Conservation (phyloP, 129 eudicot genomes). For the Centaurea solstitialis region DNA sequence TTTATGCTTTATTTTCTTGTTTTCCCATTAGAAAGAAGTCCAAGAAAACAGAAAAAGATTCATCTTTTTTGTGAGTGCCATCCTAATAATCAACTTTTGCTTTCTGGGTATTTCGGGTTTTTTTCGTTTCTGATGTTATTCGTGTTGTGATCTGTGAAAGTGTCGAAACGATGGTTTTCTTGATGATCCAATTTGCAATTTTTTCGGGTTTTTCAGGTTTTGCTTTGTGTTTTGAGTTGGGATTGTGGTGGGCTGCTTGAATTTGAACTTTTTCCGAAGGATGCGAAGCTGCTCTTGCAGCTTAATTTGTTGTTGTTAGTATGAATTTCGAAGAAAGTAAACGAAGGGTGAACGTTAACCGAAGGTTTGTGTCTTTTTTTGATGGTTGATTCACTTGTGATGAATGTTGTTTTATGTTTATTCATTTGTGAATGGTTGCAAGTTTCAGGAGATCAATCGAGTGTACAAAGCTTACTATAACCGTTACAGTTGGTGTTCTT, state of each 20-base stretch:
- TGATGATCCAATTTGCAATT: slow-evolving; percentile 7
- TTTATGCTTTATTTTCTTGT: not conserved
- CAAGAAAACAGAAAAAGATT: not conserved
- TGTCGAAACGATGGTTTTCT: not conserved
- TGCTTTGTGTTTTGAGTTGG: not conserved
- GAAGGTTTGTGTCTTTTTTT: slow-evolving; percentile 21
- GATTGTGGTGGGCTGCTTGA: not conserved
- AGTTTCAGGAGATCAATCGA: slow-evolving; percentile 56
- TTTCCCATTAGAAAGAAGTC: not conserved
- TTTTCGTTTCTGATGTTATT: not conserved
- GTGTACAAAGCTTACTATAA: slow-evolving; percentile 42
- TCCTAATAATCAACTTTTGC: not conserved
- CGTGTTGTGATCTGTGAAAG: slow-evolving; percentile 1
- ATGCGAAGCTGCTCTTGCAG: slow-evolving; percentile 26
- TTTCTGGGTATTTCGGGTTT: not conserved
- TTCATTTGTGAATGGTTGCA: slow-evolving; percentile 20
- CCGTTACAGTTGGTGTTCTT: slow-evolving; percentile 53
- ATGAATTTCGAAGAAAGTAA: slow-evolving; percentile 36
- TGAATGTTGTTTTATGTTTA: slow-evolving; percentile 2
- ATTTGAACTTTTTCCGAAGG: not conserved
- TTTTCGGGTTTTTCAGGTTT: slow-evolving; percentile 23
- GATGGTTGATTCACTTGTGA: not conserved
- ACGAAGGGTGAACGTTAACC: slow-evolving; percentile 24
- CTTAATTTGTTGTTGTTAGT: slow-evolving; percentile 13
- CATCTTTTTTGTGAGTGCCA: not conserved